Evolutionary conservation across 2,329 filamentous ascomycete genomes (phyloP).

Genomic region (Nothophaeocryptopus gaeumannii): DNA sequence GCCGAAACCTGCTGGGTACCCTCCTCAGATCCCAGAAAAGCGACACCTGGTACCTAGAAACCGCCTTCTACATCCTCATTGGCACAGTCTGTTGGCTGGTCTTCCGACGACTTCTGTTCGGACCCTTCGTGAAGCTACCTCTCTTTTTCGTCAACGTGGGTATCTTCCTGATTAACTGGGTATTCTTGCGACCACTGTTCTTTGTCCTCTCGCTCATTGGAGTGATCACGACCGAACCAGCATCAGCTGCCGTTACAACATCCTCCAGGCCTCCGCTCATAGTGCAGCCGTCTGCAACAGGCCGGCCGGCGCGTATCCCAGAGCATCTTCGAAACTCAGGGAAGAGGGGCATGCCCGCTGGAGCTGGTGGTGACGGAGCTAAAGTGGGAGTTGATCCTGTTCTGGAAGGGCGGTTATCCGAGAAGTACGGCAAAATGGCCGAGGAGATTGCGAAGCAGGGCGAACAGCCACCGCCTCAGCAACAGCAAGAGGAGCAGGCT

Average conservation of each 20-base stretch:
- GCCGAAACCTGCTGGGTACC: slow-evolving; percentile 71
- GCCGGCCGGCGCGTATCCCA: slow-evolving; percentile 34
- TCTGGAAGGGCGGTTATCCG: slow-evolving; percentile 35
- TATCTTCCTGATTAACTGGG: slow-evolving; percentile 29
- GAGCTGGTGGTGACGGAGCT: slow-evolving; percentile 51
- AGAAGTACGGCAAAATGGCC: slow-evolving; percentile 45
- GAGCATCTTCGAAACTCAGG: slow-evolving; percentile 17
- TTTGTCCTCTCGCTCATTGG: slow-evolving; percentile 56
- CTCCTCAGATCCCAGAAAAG: slow-evolving; percentile 86
- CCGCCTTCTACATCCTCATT: slow-evolving; percentile 76
- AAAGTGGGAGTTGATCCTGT: slow-evolving; percentile 28
- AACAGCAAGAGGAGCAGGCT: slow-evolving; percentile 25
- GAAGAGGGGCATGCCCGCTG: slow-evolving; percentile 41
- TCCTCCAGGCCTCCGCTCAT: slow-evolving; percentile 40
- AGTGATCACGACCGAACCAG: slow-evolving; percentile 33
- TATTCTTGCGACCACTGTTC: slow-evolving; percentile 35
- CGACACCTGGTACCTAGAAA: slow-evolving; percentile 96
- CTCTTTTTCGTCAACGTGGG: slow-evolving; percentile 26
- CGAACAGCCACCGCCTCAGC: slow-evolving; percentile 6
- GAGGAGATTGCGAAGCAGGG: slow-evolving; percentile 33
- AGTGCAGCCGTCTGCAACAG: slow-evolving; percentile 45
- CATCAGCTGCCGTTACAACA: slow-evolving; percentile 18
- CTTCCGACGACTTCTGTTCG: slow-evolving; percentile 81
- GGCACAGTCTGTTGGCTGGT: slow-evolving; percentile 80
- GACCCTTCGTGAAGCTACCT: slow-evolving; percentile 81